Conservation (phyloP, 257 asterid species). For the Fraxinus americana region DNA sequence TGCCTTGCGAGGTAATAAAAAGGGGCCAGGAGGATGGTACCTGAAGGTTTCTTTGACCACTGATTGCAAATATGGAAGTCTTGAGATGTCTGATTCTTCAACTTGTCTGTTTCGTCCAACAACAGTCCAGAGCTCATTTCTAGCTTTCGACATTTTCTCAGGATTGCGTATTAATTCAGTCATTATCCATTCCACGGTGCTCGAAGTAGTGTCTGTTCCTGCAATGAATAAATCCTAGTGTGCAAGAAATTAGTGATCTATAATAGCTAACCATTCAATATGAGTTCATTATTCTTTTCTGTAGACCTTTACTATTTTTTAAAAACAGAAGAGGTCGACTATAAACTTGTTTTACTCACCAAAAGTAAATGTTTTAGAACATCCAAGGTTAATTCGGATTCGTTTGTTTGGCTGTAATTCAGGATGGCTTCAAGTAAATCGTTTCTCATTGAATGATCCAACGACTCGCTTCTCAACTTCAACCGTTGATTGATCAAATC, state of each 20-base stretch:
- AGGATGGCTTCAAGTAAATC: slow-evolving; percentile 5
- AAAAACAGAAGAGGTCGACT: too few relatives aligned
- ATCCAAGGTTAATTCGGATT: neutral
- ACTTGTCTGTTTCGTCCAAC: neutral
- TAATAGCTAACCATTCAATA: neutral
- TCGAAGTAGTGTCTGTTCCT: neutral
- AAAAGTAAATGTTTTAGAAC: neutral
- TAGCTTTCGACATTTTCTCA: neutral
- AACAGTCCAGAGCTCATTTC: neutral
- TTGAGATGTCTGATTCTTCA: neutral
- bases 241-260: neutral
- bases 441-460: neutral
- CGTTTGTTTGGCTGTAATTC: neutral
- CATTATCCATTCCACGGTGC: neutral
- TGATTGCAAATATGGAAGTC: neutral
- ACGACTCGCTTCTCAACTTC: neutral
- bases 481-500: neutral
- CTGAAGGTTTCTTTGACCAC: neutral
- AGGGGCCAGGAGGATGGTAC: neutral
- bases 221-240: neutral
- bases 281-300: too few relatives aligned
- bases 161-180: neutral
- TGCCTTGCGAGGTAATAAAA: neutral
- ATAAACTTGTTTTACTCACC: neutral
- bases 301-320: too few relatives aligned